Conservation (phyloP, 2,329 filamentous ascomycete genomes). For the Trichoderma sp. region DNA sequence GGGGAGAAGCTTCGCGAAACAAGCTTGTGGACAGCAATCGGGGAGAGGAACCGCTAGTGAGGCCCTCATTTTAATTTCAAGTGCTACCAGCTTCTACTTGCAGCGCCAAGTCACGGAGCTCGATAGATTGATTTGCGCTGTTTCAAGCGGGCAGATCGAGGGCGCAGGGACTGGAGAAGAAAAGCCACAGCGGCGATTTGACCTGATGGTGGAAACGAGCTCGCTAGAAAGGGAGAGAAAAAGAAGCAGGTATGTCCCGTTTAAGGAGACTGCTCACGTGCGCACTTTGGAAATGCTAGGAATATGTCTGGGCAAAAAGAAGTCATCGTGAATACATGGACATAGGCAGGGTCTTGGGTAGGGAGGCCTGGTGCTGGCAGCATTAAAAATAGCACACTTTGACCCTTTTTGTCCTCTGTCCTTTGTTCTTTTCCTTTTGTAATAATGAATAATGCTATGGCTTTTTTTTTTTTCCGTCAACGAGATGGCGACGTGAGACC, state of each 20-base stretch:
- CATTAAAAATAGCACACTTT: constrained; percentile 1
- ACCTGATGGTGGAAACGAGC: neutral
- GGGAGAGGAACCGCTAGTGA: neutral
- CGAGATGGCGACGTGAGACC: neutral
- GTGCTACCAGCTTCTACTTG: neutral
- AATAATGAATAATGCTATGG: neutral
- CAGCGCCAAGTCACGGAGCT: neutral
- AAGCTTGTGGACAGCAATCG: neutral
- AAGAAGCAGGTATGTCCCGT: neutral
- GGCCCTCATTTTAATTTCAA: constrained; percentile 11
- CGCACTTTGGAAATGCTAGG: neutral
- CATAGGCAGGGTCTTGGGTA: neutral
- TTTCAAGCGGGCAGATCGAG: constrained; percentile 14
- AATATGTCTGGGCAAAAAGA: neutral
- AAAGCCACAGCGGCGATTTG: constrained; percentile 1
- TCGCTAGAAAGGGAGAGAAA: constrained; percentile 3
- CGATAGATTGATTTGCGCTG: neutral
- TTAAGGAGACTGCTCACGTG: constrained; percentile 20
- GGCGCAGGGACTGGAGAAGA: neutral
- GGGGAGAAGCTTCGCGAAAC: neutral
- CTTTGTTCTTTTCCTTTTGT: neutral
- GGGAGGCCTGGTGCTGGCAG: neutral
- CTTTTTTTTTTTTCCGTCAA: neutral
- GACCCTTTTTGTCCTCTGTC: neutral
- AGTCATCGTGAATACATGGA: neutral